These are phyloP conservation scores for Tubosaeta sp. DNA, from an alignment of 768 basidiomycete species.

Conservation along the genomic window DNA sequence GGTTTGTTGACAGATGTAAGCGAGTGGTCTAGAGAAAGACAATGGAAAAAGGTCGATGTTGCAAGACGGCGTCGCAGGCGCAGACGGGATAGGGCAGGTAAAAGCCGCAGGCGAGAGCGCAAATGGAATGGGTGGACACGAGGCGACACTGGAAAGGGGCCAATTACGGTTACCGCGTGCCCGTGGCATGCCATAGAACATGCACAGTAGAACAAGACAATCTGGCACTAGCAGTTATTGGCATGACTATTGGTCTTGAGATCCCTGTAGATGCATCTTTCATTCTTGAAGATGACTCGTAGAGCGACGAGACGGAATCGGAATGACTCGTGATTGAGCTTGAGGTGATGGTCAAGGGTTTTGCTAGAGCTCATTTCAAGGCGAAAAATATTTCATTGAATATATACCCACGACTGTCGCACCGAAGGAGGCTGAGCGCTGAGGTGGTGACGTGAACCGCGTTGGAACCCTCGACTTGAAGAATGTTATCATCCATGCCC, in stretches of 20 bases:
- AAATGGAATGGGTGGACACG: constrained; percentile 24
- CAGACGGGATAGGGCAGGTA: constrained; percentile 22
- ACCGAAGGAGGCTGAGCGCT: background rate
- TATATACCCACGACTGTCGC: constrained; percentile 2
- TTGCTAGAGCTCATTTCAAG: background rate
- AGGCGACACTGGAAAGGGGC: constrained; percentile 29
- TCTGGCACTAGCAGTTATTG: background rate
- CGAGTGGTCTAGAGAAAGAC: background rate
- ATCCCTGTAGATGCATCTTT: background rate
- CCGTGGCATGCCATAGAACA: constrained; percentile 12
- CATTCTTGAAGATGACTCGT: background rate
- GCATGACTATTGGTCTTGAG: background rate
- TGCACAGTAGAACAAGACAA: background rate
- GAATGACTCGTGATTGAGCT: background rate
- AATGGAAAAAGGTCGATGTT: background rate
- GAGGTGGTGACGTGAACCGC: background rate
- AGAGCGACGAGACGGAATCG: background rate
- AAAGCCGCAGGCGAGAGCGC: constrained; percentile 11
- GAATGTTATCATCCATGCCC: background rate
- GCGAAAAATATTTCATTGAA: background rate
- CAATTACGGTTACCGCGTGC: constrained; percentile 16
- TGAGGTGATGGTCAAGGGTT: background rate
- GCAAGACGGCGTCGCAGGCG: constrained; percentile 20
- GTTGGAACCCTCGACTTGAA: background rate
- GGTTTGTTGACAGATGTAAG: background rate